phyloP scores from a whole-genome alignment of 768 basidiomycete genomes.

The Cyathus striatus region DNA sequence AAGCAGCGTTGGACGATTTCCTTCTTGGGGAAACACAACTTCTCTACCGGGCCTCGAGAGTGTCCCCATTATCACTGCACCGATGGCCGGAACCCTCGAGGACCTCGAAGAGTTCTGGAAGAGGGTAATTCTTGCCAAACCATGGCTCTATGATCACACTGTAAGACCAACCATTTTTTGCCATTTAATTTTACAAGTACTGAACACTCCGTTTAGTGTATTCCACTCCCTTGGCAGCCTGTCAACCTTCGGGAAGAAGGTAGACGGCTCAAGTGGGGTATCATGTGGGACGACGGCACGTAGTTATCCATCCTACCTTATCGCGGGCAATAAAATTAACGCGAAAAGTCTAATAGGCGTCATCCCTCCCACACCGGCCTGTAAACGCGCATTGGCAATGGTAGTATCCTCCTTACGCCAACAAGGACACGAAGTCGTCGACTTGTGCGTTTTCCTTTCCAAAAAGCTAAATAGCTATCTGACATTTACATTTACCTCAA shows the following conservation, averaged over 20 bases:
- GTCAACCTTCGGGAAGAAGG: slow-evolving; percentile 41
- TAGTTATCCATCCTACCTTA: too few relatives aligned
- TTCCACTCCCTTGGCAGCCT: slow-evolving; percentile 45
- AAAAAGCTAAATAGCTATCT: too few relatives aligned
- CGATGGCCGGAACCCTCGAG: slow-evolving; percentile 57
- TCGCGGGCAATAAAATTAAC: too few relatives aligned
- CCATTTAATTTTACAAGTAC: slow-evolving; percentile 16
- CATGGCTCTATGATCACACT: slow-evolving; percentile 65
- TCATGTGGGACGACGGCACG: slow-evolving; percentile 61
- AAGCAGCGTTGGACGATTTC: slow-evolving; percentile 54
- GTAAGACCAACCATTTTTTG: slow-evolving; percentile 21
- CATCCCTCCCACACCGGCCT: slow-evolving; percentile 60
- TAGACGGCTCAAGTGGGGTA: slow-evolving; percentile 53
- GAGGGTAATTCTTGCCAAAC: slow-evolving; percentile 51
- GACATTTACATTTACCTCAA: slow-evolving; percentile 1
- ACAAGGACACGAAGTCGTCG: slow-evolving; percentile 60
- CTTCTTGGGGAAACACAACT: slow-evolving; percentile 40
- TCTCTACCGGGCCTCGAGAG: slow-evolving; percentile 53
- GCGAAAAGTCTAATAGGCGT: slow-evolving; percentile 49
- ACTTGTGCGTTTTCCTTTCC: slow-evolving; percentile 39
- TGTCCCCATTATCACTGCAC: slow-evolving; percentile 46
- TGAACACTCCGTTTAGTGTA: slow-evolving; percentile 26
- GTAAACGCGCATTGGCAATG: slow-evolving; percentile 46
- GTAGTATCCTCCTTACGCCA: slow-evolving; percentile 48
- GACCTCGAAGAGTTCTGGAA: slow-evolving; percentile 67